Base-by-base conservation (phyloP, 2,329 filamentous ascomycete species). In the Juglanconis oblonga region DNA sequence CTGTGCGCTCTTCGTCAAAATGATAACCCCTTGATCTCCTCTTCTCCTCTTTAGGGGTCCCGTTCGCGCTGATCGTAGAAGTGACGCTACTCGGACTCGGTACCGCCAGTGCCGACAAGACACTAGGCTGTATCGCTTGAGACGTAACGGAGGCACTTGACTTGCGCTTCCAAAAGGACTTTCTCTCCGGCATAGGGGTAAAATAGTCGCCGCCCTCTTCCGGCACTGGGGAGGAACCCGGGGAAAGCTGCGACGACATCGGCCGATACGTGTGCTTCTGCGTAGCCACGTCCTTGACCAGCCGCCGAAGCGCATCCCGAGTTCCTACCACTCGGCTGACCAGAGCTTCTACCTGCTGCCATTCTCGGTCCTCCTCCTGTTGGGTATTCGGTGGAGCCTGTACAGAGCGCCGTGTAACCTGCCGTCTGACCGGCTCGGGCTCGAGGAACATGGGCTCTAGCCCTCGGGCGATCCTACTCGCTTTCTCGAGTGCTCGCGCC, bases 131-230 rank as follows among this genome's bases (percentile, higher is more conserved):
- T 24, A 77, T 64, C 9, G 73, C 70, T 2, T 80, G 73, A 5
- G 76, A 72, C 35, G 79, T 69, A 3, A 76, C 72, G 24, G 80
- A 72, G 1, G 78, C 77, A 67, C 87, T 93, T 1, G 88, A 80
- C 74, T 96, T 97, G 52, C 94, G 87, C 73, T 92, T 96, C 95
- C 95, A 99, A 70, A 99, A 98, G 0, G 91, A 81, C 61, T 86
- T 84, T 71, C 81, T 91, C 57, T 92, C 87, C 3, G 74, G 68
- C 7, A 70, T 67, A 8, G 72, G 66, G 2, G 75, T 66, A 33
- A 85, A 86, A 67, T 87, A 88, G 59, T 84, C 79, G 3, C 83
- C 79, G 3, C 83, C 83, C 29, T 84, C 81, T 3, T 77, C 70
- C 3, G 45, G 45, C 10, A 75, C 67, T 13, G 73, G 72, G 2